These are phyloP conservation scores for Lecanosticta acicola DNA, from an alignment of 2,329 filamentous ascomycete species.

Conservation along the genomic window DNA sequence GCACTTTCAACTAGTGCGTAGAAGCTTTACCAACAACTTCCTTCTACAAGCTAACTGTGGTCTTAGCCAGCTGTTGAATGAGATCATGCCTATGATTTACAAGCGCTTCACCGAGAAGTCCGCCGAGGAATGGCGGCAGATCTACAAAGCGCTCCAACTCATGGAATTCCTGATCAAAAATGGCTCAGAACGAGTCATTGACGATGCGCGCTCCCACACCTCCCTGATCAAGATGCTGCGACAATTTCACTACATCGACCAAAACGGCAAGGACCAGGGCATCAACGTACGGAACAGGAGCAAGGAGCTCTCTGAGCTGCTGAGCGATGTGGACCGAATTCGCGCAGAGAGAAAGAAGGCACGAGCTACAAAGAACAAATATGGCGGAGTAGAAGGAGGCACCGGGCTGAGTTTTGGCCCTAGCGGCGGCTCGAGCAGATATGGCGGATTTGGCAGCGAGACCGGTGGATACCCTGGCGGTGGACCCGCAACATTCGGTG, in stretches of 20 bases:
- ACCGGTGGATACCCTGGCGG: constrained; percentile 34
- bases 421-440: constrained; percentile 55
- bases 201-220: constrained; percentile 91
- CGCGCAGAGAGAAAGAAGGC: constrained; percentile 76
- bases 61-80: constrained; percentile 83
- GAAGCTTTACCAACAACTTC: not conserved
- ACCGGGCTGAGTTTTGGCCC: constrained; percentile 53
- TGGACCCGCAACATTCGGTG: constrained; percentile 49
- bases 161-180: constrained; percentile 98
- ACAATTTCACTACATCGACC: constrained; percentile 94
- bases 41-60: constrained; percentile 2
- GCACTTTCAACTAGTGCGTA: constrained; percentile 92
- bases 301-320: constrained; percentile 90
- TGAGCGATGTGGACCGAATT: constrained; percentile 86
- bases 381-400: constrained; percentile 87
- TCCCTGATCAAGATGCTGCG: constrained; percentile 96
- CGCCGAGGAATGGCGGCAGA: constrained; percentile 97
- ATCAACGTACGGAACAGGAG: constrained; percentile 95
- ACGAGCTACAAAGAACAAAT: constrained; percentile 83
- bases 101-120: constrained; percentile 97
- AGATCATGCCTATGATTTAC: constrained; percentile 99
- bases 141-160: constrained; percentile 93
- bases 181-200: constrained; percentile 92
- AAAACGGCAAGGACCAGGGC: constrained; percentile 96
- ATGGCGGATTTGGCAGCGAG: constrained; percentile 89